Evolutionary conservation across 2,329 filamentous ascomycete genomes (phyloP).

Genomic region (Aspergillus fischeri): DNA sequence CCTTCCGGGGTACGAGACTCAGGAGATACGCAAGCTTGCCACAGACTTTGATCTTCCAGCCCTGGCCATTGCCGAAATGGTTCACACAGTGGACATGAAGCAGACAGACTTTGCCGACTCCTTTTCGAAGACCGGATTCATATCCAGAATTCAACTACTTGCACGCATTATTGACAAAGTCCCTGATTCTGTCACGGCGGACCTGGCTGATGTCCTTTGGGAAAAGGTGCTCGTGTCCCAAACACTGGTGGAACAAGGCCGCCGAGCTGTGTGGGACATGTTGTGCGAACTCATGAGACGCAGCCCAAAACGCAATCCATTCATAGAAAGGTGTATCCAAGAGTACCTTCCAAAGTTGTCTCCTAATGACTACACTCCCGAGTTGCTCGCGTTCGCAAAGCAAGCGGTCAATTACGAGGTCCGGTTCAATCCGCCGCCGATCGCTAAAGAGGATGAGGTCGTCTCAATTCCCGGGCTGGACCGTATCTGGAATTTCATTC

Average conservation of each 20-base stretch:
- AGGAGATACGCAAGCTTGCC: constrained; percentile 56
- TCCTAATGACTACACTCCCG: constrained; percentile 35
- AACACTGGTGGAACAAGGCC: constrained; percentile 57
- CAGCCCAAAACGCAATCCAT: constrained; percentile 31
- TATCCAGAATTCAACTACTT: constrained; percentile 56
- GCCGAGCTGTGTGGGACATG: constrained; percentile 66
- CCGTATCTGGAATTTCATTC: constrained; percentile 77
- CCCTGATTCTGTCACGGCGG: constrained; percentile 58
- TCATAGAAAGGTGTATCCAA: constrained; percentile 43
- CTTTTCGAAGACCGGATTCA: constrained; percentile 43
- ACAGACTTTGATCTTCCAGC: constrained; percentile 58
- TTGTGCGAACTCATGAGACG: constrained; percentile 45
- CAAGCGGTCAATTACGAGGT: constrained; percentile 47
- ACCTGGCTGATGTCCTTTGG: constrained; percentile 66
- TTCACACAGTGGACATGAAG: constrained; percentile 48
- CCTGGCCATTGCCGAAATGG: constrained; percentile 63
- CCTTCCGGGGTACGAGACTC: constrained; percentile 37
- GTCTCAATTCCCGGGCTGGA: constrained; percentile 54
- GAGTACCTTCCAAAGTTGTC: constrained; percentile 39
- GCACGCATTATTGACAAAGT: constrained; percentile 56
- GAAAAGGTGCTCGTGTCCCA: constrained; percentile 64
- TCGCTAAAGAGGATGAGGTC: constrained; percentile 35
- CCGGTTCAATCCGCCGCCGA: constrained; percentile 53
- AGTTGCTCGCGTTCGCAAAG: constrained; percentile 42
- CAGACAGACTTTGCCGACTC: constrained; percentile 38